A percentile compares a stretch with the other conserved stretches of the same genome.
Conservation (phyloP, 192 early-diverging fungal genomes). For the Chytriomyces hyalinus region DNA sequence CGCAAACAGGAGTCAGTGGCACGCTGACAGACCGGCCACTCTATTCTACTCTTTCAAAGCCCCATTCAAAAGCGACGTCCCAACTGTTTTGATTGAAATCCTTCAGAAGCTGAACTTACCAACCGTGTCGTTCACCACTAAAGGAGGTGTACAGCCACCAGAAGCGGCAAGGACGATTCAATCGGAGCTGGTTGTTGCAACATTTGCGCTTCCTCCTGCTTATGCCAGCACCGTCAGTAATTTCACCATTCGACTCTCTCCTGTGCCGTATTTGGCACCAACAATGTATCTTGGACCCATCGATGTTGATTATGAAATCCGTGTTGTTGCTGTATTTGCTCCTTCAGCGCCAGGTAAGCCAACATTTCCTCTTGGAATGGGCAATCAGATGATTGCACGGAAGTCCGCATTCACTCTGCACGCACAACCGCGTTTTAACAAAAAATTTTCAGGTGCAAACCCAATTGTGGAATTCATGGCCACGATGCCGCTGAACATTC, state of each 20-base stretch:
- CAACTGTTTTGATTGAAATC: conserved; percentile 31
- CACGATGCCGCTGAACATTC: conserved; percentile 13
- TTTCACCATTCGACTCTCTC: conserved; percentile 16
- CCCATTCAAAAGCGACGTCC: conserved; percentile 29
- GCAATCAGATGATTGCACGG: too few relatives aligned
- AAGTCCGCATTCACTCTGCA: too few relatives aligned
- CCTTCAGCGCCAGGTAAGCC: conserved; percentile 8
- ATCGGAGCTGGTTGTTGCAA: conserved; percentile 16
- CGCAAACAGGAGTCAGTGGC: conserved; percentile 28
- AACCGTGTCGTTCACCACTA: conserved; percentile 2
- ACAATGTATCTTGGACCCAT: conserved; percentile 33
- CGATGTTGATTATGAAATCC: conserved; percentile 32
- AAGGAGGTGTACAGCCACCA: background rate
- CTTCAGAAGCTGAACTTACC: conserved; percentile 22
- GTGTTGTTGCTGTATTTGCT: conserved; percentile 31
- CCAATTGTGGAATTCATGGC: conserved; percentile 30
- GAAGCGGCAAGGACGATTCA: background rate
- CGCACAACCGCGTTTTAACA: background rate
- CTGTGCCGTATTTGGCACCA: conserved; percentile 27
- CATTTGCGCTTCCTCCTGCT: conserved; percentile 18
- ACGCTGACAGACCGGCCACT: conserved; percentile 26
- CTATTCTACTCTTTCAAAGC: conserved; percentile 33
- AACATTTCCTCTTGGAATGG: too few relatives aligned
- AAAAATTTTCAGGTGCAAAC: conserved; percentile 15
- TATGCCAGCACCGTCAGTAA: conserved; percentile 23